Conservation (phyloP, 352 stramenopile genomes). For the Phytophthora nicotianae region DNA sequence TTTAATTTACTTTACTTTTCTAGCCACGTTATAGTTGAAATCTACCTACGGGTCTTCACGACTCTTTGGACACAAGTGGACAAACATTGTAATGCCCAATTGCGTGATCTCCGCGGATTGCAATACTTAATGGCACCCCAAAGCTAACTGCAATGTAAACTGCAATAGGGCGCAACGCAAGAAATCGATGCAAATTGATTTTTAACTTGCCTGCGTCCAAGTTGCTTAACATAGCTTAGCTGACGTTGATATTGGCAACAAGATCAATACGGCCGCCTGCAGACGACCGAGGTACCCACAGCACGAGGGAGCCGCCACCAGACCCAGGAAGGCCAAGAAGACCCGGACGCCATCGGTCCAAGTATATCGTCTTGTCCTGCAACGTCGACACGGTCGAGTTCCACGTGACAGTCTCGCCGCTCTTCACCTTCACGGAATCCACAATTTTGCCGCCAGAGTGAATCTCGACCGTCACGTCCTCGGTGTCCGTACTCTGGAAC, state of each 20-base stretch:
- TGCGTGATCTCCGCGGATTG: too few relatives aligned
- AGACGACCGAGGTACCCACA: constrained; percentile 46
- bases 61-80: too few relatives aligned
- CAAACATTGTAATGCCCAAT: too few relatives aligned
- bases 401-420: constrained; percentile 41
- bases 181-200: too few relatives aligned
- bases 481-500: constrained; percentile 43
- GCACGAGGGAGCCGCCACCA: constrained; percentile 45
- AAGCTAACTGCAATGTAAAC: too few relatives aligned
- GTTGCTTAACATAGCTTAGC: constrained; percentile 33
- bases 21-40: too few relatives aligned
- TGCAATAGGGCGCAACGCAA: too few relatives aligned
- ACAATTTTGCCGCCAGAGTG: constrained; percentile 45
- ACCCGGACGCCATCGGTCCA: constrained; percentile 55
- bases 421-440: constrained; percentile 41
- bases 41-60: too few relatives aligned
- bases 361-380: constrained; percentile 59
- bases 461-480: constrained; percentile 52
- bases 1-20: too few relatives aligned
- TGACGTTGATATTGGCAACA: constrained; percentile 50
- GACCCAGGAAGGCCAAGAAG: constrained; percentile 46
- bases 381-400: constrained; percentile 38
- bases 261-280: constrained; percentile 44
- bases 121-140: too few relatives aligned
- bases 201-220: too few relatives aligned